Conservation (phyloP, 163 green algal species). For the Dunaliella salina region DNA sequence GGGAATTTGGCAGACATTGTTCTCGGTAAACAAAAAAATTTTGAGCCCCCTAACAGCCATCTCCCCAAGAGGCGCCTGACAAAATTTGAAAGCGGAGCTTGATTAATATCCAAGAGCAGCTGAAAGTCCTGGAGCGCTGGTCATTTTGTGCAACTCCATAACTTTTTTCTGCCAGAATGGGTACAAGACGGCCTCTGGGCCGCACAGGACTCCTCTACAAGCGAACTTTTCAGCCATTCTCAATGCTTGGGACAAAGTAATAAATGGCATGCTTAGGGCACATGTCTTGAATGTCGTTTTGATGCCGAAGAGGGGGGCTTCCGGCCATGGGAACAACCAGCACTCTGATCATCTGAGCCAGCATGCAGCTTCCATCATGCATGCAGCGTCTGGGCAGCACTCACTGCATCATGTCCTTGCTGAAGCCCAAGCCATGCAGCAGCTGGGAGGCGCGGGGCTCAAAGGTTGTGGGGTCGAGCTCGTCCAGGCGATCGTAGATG, state of each 20-base stretch:
- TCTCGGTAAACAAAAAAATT: too few relatives aligned
- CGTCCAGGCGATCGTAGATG: constrained; percentile 56
- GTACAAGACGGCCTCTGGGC: too few relatives aligned
- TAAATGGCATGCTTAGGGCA: not conserved
- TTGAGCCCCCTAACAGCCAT: too few relatives aligned
- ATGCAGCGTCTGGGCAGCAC: not conserved
- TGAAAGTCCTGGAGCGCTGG: too few relatives aligned
- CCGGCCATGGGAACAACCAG: not conserved
- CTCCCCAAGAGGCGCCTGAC: too few relatives aligned
- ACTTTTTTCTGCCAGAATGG: too few relatives aligned
- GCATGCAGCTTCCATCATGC: not conserved
- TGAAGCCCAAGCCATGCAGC: constrained; percentile 77
- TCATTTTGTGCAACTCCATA: too few relatives aligned
- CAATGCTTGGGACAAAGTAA: not conserved
- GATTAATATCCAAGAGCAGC: too few relatives aligned
- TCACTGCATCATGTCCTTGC: constrained; percentile 58
- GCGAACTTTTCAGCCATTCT: too few relatives aligned
- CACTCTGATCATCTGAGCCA: not conserved
- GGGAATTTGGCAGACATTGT: too few relatives aligned
- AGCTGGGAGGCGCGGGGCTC: constrained; percentile 59
- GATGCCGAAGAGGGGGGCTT: not conserved
- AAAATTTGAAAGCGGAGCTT: too few relatives aligned
- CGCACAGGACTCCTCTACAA: too few relatives aligned
- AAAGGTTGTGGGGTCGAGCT: constrained; percentile 61
- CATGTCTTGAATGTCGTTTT: not conserved